Base-by-base conservation (phyloP, 805 yeast species). In the Zygoascus ofunaensis region DNA sequence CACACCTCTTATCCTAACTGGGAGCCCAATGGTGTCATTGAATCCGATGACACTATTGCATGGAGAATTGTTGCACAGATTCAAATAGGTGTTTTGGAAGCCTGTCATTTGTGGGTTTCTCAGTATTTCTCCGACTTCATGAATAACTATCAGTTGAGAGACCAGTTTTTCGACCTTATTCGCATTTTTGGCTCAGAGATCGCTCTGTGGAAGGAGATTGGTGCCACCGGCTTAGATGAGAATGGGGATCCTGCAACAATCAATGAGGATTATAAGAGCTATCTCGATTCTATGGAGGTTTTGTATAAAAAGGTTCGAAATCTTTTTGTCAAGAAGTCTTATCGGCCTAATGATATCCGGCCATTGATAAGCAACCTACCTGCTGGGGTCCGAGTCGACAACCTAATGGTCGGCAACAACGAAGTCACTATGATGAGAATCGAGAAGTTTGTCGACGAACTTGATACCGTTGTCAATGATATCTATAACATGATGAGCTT, bases 81-180 rank as follows among this genome's bases (percentile, higher is more conserved):
- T 36, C 92, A 87, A 57, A 70, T 82, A 33, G 94, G 94, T 34
- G 77, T 87, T 26, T 66, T 87, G 47, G 94, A 85, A 57, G 85
- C 87, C 0, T 65, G 87, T 45, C 72, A 78, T 37, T 73, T 81
- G 24, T 72, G 94, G 60, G 76, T 86, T 18, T 72, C 76, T 38
- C 80, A 81, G 52, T 85, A 82, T 57, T 87, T 81, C 59, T 63
- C 74, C 23, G 92, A 85, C 57, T 85, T 89, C 56, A 72, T 80
- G 3, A 82, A 79, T 57, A 85, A 82, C 53, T 57, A 81, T 49
- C 61, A 65, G 10, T 78, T 80, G 54, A 78, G 82, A 52, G 65
- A 69, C 3, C 66, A 73, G 2, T 72, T 86, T 55, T 74, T 82
- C 42, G 80, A 79, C 47, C 66, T 87, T 37, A 62, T 87, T 50